Base-by-base conservation (phyloP, 2,329 filamentous ascomycete species). In the Phoma sp. region DNA sequence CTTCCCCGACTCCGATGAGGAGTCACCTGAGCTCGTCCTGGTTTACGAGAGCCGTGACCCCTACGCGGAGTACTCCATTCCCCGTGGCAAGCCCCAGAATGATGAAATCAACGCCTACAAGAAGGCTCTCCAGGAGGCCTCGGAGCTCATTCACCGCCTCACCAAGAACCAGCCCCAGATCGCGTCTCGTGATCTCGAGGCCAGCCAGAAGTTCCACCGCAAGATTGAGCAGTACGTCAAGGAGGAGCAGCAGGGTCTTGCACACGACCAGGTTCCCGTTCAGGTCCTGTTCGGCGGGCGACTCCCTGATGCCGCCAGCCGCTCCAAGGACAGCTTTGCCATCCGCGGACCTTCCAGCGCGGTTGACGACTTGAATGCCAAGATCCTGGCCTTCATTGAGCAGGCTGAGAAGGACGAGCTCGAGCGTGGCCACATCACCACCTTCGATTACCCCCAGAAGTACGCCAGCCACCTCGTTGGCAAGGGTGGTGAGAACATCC, bases 391-490 rank as follows among this genome's bases (percentile, higher is more conserved):
- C 6, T 98, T 96, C 69, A 81, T 98, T 18, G 87, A 89, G 70
- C 89, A 96, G 72, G 92, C 96, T 76, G 90, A 93, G 78, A 85
- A 91, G 73, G 93, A 98, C 57, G 93, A 98, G 76, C 90, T 95
- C 72, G 93, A 98, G 77, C 90, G 93, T 55, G 92, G 91, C 37
- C 96, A 93, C 77, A 92, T 87, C 2, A 80, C 91, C 54, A 86
- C 84, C 21, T 98, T 98, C 64, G 92, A 96, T 60, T 99, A 96
- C 79, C 93, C 93, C 7, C 91, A 96, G 73, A 96, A 96, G 77
- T 96, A 87, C 71, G 92, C 93, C 60, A 96, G 96, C 75, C 89
- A 96, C 72, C 84, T 90, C 20, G 88, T 90, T 57, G 87, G 87
- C 54, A 84, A 84, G 68, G 81, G 82, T 32, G 87, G 87, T 45